Conservation (phyloP, 2,329 filamentous ascomycete species). For the Xylariales sp. region DNA sequence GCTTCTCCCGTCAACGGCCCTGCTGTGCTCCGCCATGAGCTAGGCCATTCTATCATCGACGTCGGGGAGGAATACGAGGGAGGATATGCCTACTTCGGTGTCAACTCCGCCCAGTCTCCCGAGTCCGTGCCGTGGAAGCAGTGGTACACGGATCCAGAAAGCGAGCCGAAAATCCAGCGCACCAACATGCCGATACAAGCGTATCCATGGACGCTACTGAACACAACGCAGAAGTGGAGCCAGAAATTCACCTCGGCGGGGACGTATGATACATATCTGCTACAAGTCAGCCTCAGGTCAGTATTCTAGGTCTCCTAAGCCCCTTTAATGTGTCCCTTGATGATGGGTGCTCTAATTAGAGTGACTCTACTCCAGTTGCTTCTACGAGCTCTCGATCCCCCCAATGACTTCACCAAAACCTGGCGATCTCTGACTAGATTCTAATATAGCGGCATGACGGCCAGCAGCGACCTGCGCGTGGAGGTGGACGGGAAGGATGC, state of each 20-base stretch:
- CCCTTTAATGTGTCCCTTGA: not conserved
- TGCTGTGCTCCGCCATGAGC: conserved; percentile 48
- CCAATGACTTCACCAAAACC: not conserved
- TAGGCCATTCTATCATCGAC: conserved; percentile 50
- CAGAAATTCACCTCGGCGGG: conserved; percentile 46
- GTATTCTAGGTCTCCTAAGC: not conserved
- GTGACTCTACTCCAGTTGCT: not conserved
- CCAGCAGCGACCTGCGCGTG: conserved; percentile 45
- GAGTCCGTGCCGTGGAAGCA: conserved; percentile 44
- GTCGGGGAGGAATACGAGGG: conserved; percentile 51
- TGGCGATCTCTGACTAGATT: not conserved
- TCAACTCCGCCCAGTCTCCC: conserved; percentile 44
- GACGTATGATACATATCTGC: conserved; percentile 45
- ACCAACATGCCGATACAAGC: conserved; percentile 50
- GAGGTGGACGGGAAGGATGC: conserved; percentile 48
- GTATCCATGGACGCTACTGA: conserved; percentile 50
- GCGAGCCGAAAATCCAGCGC: conserved; percentile 46
- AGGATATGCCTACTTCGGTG: conserved; percentile 45
- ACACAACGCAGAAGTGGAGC: conserved; percentile 45
- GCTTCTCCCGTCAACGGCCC: conserved; percentile 47
- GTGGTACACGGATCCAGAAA: conserved; percentile 46
- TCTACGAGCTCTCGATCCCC: not conserved
- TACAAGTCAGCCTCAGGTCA: conserved; percentile 46
- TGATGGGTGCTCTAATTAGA: not conserved
- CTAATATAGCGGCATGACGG: conserved; percentile 43